A percentile compares a stretch with the other conserved stretches of the same genome.
These are phyloP conservation scores for Komagataella ulmi DNA, from an alignment of 805 yeast species.

Conservation along the genomic window DNA sequence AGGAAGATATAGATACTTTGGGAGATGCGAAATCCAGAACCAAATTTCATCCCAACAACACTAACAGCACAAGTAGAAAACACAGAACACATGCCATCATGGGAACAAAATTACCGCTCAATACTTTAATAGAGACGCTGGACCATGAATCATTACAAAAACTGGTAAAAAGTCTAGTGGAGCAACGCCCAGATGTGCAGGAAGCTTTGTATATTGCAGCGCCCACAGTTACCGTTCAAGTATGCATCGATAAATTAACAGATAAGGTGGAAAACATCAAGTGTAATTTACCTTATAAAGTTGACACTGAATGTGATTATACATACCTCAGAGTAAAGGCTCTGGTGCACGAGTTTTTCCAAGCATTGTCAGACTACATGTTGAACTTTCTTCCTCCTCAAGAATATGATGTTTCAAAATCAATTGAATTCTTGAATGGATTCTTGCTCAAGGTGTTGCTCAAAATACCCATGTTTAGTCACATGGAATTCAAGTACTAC, in stretches of 20 bases:
- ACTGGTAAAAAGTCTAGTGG: constrained; percentile 38
- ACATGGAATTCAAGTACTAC: constrained; percentile 38
- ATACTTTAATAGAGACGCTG: constrained; percentile 55
- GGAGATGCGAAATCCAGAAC: not conserved
- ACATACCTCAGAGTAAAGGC: constrained; percentile 64
- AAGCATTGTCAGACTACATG: constrained; percentile 62
- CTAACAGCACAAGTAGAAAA: not conserved
- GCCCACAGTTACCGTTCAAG: constrained; percentile 43
- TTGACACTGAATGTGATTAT: constrained; percentile 62
- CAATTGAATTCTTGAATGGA: constrained; percentile 50
- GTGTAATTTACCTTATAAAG: constrained; percentile 57
- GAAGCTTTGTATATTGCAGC: constrained; percentile 34
- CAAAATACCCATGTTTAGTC: constrained; percentile 53
- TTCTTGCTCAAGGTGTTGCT: constrained; percentile 44
- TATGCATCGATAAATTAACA: constrained; percentile 36
- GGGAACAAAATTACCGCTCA: constrained; percentile 31
- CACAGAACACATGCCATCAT: not conserved
- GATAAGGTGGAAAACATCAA: constrained; percentile 30
- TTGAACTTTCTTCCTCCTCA: constrained; percentile 61
- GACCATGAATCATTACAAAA: constrained; percentile 40
- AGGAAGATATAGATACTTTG: not conserved
- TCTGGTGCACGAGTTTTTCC: constrained; percentile 51
- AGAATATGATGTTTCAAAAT: constrained; percentile 35
- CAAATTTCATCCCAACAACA: not conserved
- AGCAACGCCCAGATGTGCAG: constrained; percentile 48